Conservation (phyloP, 1,284 basidiomycete genomes). For the Ganoderma resinaceum region DNA sequence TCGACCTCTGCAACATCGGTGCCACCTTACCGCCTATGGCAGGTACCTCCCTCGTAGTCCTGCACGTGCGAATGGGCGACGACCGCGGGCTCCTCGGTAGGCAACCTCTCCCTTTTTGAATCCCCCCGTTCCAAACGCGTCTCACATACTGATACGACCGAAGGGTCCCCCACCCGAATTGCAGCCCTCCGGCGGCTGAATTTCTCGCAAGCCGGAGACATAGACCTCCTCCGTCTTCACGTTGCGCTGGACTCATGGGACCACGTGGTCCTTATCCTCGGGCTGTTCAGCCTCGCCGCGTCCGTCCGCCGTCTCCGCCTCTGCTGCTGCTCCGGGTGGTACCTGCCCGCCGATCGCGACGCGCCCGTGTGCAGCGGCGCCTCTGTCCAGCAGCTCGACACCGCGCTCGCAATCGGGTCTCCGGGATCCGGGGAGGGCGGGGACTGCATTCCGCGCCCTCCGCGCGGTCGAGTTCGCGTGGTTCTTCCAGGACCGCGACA, state of each 20-base stretch:
- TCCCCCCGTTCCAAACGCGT: background rate
- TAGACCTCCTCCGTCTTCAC: background rate
- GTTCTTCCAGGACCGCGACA: background rate
- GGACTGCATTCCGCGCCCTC: background rate
- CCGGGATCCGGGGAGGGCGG: no score
- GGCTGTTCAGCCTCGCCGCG: background rate
- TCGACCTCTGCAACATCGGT: background rate
- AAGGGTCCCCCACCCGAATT: background rate
- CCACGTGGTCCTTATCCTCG: background rate
- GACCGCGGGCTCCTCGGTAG: background rate
- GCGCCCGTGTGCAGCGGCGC: no score
- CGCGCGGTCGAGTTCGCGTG: background rate
- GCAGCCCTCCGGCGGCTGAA: no score
- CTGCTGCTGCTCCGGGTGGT: background rate
- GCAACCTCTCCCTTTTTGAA: background rate
- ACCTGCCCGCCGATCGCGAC: background rate
- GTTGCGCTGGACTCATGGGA: background rate
- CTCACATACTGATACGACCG: background rate
- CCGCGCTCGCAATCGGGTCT: no score
- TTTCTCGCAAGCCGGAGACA: background rate
- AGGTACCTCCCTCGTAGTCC: background rate
- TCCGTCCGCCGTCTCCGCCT: background rate
- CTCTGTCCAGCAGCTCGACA: no score
- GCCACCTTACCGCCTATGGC: background rate
- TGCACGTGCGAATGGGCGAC: background rate